Conservation (phyloP, 371 early-diverging fungal genomes). For the Blyttiomyces sp. region DNA sequence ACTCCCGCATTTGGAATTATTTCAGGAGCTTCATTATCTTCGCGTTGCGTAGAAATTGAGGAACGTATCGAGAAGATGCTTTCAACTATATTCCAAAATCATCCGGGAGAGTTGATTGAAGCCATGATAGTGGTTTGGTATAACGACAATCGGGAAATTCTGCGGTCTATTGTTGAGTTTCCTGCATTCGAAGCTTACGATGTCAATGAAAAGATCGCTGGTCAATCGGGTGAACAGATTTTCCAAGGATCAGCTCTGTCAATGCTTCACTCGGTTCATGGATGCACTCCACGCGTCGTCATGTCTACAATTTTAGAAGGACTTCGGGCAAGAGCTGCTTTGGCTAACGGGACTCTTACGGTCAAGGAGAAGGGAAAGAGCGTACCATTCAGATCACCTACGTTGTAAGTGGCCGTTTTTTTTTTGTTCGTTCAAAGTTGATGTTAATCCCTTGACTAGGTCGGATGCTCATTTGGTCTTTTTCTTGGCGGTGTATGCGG, state of each 20-base stretch:
- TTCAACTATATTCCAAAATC: constrained; percentile 55
- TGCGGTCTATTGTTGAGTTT: no score
- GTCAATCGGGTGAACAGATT: neutral
- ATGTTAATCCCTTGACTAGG: constrained; percentile 2
- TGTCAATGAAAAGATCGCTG: neutral
- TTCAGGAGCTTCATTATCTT: constrained; percentile 6
- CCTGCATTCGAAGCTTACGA: neutral
- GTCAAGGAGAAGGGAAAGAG: constrained; percentile 6
- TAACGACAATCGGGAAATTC: constrained; percentile 9
- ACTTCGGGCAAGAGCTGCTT: constrained; percentile 6
- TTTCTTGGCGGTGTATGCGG: constrained; percentile 27
- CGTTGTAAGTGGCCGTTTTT: constrained; percentile 11
- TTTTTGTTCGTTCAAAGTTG: neutral
- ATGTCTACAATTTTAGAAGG: constrained; percentile 15
- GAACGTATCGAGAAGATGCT: constrained; percentile 52
- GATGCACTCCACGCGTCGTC: constrained; percentile 7
- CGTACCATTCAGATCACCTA: neutral
- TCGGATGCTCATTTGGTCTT: constrained; percentile 26
- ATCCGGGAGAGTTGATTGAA: constrained; percentile 60
- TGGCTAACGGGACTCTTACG: neutral
- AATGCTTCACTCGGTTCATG: constrained; percentile 25
- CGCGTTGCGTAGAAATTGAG: constrained; percentile 24
- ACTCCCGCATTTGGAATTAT: no score
- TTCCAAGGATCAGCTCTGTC: constrained; percentile 30
- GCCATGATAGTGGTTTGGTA: constrained; percentile 62